These are phyloP conservation scores for Serendipita sp. DNA, from an alignment of 768 basidiomycete species.

Conservation along the genomic window DNA sequence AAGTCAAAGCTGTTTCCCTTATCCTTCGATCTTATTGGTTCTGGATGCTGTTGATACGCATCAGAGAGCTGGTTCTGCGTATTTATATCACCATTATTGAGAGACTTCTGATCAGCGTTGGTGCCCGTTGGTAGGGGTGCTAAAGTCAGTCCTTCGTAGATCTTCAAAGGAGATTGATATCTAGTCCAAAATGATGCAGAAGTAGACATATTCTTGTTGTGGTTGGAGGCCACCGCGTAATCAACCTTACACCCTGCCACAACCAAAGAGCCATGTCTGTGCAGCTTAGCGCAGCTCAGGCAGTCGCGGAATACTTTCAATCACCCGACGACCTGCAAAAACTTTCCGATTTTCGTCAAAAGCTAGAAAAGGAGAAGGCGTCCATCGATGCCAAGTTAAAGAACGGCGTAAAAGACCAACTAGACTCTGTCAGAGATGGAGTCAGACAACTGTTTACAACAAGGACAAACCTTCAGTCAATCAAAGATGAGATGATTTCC, in stretches of 20 bases:
- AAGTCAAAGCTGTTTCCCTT: slow-evolving; percentile 48
- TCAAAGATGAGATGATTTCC: slow-evolving; percentile 74
- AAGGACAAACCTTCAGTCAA: slow-evolving; percentile 55
- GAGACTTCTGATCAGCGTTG: slow-evolving; percentile 42
- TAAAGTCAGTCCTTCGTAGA: background rate
- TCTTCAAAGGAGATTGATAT: background rate
- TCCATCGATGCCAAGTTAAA: slow-evolving; percentile 84
- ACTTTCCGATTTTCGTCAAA: slow-evolving; percentile 76
- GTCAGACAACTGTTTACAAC: slow-evolving; percentile 66
- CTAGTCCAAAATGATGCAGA: background rate
- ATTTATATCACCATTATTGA: slow-evolving; percentile 23
- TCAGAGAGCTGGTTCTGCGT: slow-evolving; percentile 29
- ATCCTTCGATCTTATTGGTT: slow-evolving; percentile 34
- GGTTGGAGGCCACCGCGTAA: background rate
- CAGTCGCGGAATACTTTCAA: slow-evolving; percentile 78
- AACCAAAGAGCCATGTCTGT: slow-evolving; percentile 10
- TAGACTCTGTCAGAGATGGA: slow-evolving; percentile 79
- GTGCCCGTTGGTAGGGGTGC: slow-evolving; percentile 23
- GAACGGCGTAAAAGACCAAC: slow-evolving; percentile 81
- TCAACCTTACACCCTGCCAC: background rate
- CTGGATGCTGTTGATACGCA: slow-evolving; percentile 38
- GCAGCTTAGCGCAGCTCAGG: slow-evolving; percentile 42
- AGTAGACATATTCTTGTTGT: background rate
- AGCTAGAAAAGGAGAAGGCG: slow-evolving; percentile 90
- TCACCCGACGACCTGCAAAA: slow-evolving; percentile 88